Conservation (phyloP, 129 eudicot genomes). For the Centrapalus pauciflorus region DNA sequence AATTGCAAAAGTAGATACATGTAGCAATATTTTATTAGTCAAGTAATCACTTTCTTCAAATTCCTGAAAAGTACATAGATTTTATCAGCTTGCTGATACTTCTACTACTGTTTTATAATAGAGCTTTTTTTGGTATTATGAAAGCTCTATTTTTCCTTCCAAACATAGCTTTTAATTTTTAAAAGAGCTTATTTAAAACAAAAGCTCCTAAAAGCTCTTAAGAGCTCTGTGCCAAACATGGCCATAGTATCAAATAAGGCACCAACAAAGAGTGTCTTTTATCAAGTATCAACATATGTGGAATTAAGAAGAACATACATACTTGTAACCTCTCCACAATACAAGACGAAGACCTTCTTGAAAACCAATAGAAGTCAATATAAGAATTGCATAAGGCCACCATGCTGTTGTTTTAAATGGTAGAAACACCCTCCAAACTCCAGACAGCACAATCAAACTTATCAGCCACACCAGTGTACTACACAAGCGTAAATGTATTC, state of each 20-base stretch:
- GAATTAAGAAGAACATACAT: conserved; percentile 15
- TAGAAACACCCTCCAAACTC: conserved; percentile 82
- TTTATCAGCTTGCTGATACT: neutral
- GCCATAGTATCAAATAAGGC: neutral
- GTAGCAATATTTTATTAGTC: neutral
- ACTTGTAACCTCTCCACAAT: conserved; percentile 89
- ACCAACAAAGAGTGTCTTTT: neutral
- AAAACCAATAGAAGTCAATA: conserved; percentile 66
- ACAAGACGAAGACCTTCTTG: conserved; percentile 82
- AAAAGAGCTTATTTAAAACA: too few relatives aligned
- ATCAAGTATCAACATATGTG: neutral
- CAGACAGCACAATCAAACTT: conserved; percentile 82
- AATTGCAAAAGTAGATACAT: conserved; percentile 4
- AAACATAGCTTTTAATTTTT: too few relatives aligned
- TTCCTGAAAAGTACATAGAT: neutral
- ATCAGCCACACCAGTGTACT: conserved; percentile 92
- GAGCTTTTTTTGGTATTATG: too few relatives aligned
- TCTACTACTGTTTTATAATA: too few relatives aligned
- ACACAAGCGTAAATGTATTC: conserved; percentile 25
- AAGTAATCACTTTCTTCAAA: neutral
- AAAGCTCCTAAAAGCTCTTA: too few relatives aligned
- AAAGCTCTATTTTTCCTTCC: too few relatives aligned
- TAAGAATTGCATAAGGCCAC: conserved; percentile 72
- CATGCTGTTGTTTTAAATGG: conserved; percentile 60
- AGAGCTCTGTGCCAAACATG: too few relatives aligned